Conservation (phyloP, 306 rosid species). For the Acacia crassicarpa region DNA sequence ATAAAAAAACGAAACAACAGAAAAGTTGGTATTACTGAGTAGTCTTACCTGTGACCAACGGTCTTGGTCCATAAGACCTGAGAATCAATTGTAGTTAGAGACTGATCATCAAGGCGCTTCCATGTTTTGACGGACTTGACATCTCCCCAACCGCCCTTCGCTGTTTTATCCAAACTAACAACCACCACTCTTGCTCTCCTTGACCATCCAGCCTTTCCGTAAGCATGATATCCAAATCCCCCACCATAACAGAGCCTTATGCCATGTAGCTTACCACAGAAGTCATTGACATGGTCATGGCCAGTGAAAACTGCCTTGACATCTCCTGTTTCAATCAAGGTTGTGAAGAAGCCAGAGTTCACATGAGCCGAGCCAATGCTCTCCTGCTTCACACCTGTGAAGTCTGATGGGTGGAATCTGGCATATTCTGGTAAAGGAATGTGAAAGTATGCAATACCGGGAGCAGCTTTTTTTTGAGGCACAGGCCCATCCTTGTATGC, state of each 20-base stretch:
- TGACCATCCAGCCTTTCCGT: slow-evolving; percentile 92
- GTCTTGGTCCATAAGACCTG: slow-evolving; percentile 76
- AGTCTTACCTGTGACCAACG: slow-evolving; percentile 45
- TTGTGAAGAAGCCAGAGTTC: slow-evolving; percentile 89
- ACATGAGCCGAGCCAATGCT: slow-evolving; percentile 82
- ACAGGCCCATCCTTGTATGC: slow-evolving; percentile 54
- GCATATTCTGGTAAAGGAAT: slow-evolving; percentile 86
- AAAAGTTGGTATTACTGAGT: not conserved
- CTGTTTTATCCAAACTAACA: slow-evolving; percentile 66
- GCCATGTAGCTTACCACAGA: slow-evolving; percentile 71
- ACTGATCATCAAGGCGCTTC: slow-evolving; percentile 83
- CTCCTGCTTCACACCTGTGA: slow-evolving; percentile 72
- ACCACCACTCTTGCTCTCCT: slow-evolving; percentile 88
- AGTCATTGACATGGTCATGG: slow-evolving; percentile 91
- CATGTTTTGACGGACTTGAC: slow-evolving; percentile 83
- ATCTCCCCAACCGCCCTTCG: slow-evolving; percentile 63
- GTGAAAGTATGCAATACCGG: slow-evolving; percentile 86
- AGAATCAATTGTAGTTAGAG: slow-evolving; percentile 61
- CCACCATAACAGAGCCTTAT: slow-evolving; percentile 84
- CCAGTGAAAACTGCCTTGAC: slow-evolving; percentile 90
- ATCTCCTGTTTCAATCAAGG: slow-evolving; percentile 84
- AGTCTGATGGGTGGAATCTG: slow-evolving; percentile 65
- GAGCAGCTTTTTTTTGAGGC: slow-evolving; percentile 75
- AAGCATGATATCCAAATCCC: slow-evolving; percentile 95
- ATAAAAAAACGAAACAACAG: slow-evolving; percentile 25